phyloP scores from a whole-genome alignment of 768 basidiomycete genomes.

The Melanogaster broomeanus region DNA sequence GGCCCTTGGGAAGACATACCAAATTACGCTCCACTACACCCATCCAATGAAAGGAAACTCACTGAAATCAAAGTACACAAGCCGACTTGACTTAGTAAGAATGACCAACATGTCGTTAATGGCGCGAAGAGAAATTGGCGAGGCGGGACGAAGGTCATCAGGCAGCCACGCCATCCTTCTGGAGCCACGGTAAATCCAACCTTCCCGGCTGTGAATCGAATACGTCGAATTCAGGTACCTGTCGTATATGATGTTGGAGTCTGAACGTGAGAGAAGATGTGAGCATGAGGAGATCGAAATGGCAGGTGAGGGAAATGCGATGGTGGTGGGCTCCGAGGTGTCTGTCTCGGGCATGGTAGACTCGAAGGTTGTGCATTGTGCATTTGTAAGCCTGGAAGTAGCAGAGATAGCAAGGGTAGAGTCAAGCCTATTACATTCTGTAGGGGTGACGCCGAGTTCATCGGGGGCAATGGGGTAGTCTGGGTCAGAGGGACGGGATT shows the following conservation, averaged over 20 bases:
- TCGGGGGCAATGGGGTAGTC: background rate
- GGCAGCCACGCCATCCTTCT: slow-evolving; percentile 18
- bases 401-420: background rate
- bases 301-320: background rate
- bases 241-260: slow-evolving; percentile 7
- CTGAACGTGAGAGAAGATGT: slow-evolving; percentile 16
- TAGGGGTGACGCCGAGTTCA: background rate
- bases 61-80: slow-evolving; percentile 17
- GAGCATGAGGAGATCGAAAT: background rate
- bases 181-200: slow-evolving; percentile 17
- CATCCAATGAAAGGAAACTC: background rate
- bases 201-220: slow-evolving; percentile 8
- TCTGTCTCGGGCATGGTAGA: background rate
- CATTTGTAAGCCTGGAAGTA: background rate
- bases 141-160: slow-evolving; percentile 10
- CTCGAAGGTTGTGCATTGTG: background rate
- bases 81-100: background rate
- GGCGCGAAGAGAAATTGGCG: slow-evolving; percentile 7
- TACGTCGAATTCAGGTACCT: slow-evolving; percentile 15
- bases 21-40: background rate
- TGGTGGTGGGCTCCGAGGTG: background rate
- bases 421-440: background rate
- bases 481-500: background rate
- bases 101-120: slow-evolving; percentile 12
- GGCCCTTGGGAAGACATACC: background rate